Percentiles rank a stretch among this genome's conserved stretches.
Evolutionary conservation across 2,329 filamentous ascomycete species (phyloP).

Genomic region (Sporothrix protearum): DNA sequence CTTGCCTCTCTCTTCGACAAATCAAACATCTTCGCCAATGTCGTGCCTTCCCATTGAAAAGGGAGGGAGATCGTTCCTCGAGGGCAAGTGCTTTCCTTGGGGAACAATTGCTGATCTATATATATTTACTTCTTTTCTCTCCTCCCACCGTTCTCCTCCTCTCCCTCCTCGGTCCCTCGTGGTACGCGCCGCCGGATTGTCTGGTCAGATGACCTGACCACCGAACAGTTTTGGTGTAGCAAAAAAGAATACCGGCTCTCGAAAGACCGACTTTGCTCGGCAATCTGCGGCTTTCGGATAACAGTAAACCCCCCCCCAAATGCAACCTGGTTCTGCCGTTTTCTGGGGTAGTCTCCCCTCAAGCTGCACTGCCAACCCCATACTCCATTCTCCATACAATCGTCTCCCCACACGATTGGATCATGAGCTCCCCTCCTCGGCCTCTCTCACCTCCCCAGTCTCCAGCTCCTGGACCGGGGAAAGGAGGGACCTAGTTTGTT

Average conservation of each 20-base stretch:
- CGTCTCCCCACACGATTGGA: neutral
- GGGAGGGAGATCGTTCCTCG: neutral
- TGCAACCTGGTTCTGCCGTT: neutral
- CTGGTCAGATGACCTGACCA: conserved; percentile 6
- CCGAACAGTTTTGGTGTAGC: neutral
- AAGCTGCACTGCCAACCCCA: neutral
- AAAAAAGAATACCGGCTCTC: neutral
- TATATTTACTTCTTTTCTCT: neutral
- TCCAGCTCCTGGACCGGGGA: neutral
- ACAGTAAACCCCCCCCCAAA: conserved; percentile 15
- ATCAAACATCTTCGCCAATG: neutral
- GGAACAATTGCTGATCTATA: neutral
- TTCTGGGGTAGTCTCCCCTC: neutral
- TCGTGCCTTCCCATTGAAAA: conserved; percentile 7
- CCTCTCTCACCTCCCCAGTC: neutral
- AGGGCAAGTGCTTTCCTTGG: conserved; percentile 4
- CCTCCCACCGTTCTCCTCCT: neutral
- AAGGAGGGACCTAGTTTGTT: conserved; percentile 2
- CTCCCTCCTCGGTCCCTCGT: neutral
- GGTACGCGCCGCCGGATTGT: neutral
- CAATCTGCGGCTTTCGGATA: conserved; percentile 25
- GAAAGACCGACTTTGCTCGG: conserved; percentile 16
- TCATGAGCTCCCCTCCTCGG: conserved; percentile 5
- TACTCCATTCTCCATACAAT: neutral
- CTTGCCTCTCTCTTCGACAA: neutral